Evolutionary conservation across 257 asterid genomes (phyloP), one percentile per base, ranked within the genome.

Genomic region (Paraleonurus japonicus): DNA sequence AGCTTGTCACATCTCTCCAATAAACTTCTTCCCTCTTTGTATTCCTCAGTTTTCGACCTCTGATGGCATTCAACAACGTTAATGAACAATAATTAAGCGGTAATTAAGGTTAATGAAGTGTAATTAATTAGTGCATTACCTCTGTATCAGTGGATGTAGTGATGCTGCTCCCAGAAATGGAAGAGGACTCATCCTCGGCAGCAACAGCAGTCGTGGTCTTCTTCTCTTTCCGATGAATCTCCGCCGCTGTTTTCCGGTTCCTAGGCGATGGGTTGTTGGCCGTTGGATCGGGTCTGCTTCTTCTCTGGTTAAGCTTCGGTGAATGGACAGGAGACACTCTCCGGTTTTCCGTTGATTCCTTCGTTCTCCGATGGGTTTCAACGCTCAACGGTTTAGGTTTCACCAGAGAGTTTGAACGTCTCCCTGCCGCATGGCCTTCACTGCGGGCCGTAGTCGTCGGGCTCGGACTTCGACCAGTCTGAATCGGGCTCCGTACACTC

Each of bases 1-100:
- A 94, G 89, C 86, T 91, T 94, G 75, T 87, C 97, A 51, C 99
- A 89, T 72, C 98, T 91, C 83, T 94, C 95, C 83, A 89, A 48
- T 4, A 91, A 74, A 65, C 67, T 88, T 65, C 89, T 84, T 7
- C 97, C 97, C 75, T 81, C 97, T 76, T 75, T 89, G 79, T 54
- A 77, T 7, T 88, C 98, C 71, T 89, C 97, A 33, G 70, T 64
- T 67, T 85, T 91, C 32, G 81, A 68, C 79, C 93, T 87, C 97
- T 94, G 82, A 47, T 30, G 2, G 24, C 22, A 73, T 50, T 72
- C 32, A 71, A 2, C 32, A 8, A 26, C 4, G 43, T 32, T 47
- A 60, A 53, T 67, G 13, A 32, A 37, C 1, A 27, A 28, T 19
- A 51, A 69, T 50, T 68, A 53, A 39, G 4, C 3, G 39, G n/a